Evolutionary conservation across 2,329 filamentous ascomycete genomes (phyloP).

Genomic region (Colletotrichum tanaceti): DNA sequence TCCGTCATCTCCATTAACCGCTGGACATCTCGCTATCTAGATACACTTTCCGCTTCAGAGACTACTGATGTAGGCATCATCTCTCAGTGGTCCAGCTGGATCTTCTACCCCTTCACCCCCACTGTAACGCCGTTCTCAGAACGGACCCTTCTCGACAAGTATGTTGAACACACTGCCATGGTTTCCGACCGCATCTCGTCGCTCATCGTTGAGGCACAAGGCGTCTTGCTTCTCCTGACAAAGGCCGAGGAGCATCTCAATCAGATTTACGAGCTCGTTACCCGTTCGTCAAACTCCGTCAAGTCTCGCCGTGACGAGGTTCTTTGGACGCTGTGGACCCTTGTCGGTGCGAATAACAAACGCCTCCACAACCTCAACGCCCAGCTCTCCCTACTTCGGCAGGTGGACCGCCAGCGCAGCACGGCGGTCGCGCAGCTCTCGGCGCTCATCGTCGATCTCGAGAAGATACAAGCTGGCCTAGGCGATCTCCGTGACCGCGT

Average conservation of each 20-base stretch:
- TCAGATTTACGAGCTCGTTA: slow-evolving; percentile 75
- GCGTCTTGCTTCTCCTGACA: slow-evolving; percentile 72
- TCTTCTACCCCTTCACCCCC: slow-evolving; percentile 73
- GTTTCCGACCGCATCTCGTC: slow-evolving; percentile 76
- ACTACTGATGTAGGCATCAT: slow-evolving; percentile 51
- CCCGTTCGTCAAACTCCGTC: slow-evolving; percentile 70
- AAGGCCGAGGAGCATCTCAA: slow-evolving; percentile 77
- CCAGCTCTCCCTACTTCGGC: slow-evolving; percentile 72
- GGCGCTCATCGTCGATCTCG: slow-evolving; percentile 76
- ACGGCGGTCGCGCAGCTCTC: slow-evolving; percentile 76
- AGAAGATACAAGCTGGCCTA: slow-evolving; percentile 77
- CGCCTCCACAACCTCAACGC: slow-evolving; percentile 70
- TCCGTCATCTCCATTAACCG: slow-evolving; percentile 79
- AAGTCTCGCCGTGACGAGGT: slow-evolving; percentile 72
- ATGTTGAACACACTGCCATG: slow-evolving; percentile 76
- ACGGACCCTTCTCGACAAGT: slow-evolving; percentile 75
- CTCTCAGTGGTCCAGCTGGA: slow-evolving; percentile 56
- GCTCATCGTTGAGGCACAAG: slow-evolving; percentile 77
- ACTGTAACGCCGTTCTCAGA: slow-evolving; percentile 64
- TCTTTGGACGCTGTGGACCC: slow-evolving; percentile 77
- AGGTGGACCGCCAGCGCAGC: slow-evolving; percentile 74
- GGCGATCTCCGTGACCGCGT: slow-evolving; percentile 79
- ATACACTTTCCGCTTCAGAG: slow-evolving; percentile 62
- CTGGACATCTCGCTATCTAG: slow-evolving; percentile 78
- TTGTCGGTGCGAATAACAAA: slow-evolving; percentile 75